A percentile compares a stretch with the other conserved stretches of the same genome.
phyloP scores from a whole-genome alignment of 208 protist genomes.

The Trypanosoma brucei region DNA sequence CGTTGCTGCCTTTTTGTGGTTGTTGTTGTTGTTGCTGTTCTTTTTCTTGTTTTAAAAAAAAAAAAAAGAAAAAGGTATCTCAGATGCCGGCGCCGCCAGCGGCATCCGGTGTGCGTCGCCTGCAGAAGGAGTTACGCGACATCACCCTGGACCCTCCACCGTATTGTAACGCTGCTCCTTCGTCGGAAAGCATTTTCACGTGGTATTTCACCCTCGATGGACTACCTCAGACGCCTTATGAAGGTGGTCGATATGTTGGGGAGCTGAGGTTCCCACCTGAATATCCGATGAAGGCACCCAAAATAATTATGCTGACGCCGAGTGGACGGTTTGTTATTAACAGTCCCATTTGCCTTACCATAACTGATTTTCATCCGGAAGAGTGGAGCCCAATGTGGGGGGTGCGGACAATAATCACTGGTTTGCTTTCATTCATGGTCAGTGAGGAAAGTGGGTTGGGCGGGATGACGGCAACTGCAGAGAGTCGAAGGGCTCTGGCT shows the following conservation, averaged over 20 bases:
- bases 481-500: constrained; percentile 39
- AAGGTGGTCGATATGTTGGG: constrained; percentile 95
- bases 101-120: constrained; percentile 27
- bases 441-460: constrained; percentile 51
- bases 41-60: not conserved
- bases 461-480: constrained; percentile 21
- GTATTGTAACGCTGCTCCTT: constrained; percentile 37
- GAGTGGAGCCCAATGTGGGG: constrained; percentile 87
- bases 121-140: constrained; percentile 57
- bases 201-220: constrained; percentile 96
- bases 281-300: constrained; percentile 96
- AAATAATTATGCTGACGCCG: constrained; percentile 81
- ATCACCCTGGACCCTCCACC: constrained; percentile 28
- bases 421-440: constrained; percentile 79
- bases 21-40: not conserved
- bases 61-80: not conserved
- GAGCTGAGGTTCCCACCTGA: constrained; percentile 91
- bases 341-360: constrained; percentile 70
- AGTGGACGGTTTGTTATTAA: constrained; percentile 76
- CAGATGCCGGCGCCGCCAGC: constrained; percentile 15
- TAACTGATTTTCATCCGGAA: constrained; percentile 86
- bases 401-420: constrained; percentile 73
- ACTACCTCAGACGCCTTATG: constrained; percentile 81
- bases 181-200: constrained; percentile 89
- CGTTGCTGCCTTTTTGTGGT: too few species aligned